phyloP scores from a whole-genome alignment of 2,329 filamentous ascomycete species.

The Exserohilum rostratum region DNA sequence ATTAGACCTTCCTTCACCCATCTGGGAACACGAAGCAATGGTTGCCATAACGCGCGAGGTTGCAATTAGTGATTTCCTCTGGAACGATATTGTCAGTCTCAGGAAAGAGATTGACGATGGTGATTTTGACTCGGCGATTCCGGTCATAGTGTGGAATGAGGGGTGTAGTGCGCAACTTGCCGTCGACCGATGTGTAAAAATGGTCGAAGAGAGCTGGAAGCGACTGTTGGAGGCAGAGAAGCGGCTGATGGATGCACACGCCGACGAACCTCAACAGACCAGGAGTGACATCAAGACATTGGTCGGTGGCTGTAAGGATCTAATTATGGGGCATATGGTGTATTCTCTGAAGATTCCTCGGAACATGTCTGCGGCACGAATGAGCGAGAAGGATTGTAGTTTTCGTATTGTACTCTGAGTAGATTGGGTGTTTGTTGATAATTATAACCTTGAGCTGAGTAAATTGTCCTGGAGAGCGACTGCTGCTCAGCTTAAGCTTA shows the following conservation, averaged over 20 bases:
- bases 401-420: conserved; percentile 5
- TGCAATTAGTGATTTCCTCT: conserved; percentile 11
- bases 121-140: conserved; percentile 16
- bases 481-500: no score
- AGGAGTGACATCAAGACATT: conserved; percentile 10
- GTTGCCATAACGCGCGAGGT: conserved; percentile 13
- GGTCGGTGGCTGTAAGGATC: conserved; percentile 12
- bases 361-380: conserved; percentile 13
- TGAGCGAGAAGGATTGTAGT: conserved; percentile 8
- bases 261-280: conserved; percentile 3
- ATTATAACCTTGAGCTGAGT: no score
- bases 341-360: conserved; percentile 14
- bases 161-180: conserved; percentile 14
- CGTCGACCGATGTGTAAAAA: conserved; percentile 12
- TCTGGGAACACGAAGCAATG: conserved; percentile 14
- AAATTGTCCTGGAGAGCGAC: no score
- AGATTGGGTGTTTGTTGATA: background rate
- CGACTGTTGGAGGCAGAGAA: conserved; percentile 7
- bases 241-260: conserved; percentile 1
- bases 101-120: conserved; percentile 17
- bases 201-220: conserved; percentile 11
- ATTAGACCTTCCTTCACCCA: conserved; percentile 4
- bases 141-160: conserved; percentile 16
- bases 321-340: conserved; percentile 17
- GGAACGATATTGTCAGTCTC: conserved; percentile 18